Evolutionary conservation across 306 rosid genomes (phyloP).

Genomic region (Rubus idaeus): DNA sequence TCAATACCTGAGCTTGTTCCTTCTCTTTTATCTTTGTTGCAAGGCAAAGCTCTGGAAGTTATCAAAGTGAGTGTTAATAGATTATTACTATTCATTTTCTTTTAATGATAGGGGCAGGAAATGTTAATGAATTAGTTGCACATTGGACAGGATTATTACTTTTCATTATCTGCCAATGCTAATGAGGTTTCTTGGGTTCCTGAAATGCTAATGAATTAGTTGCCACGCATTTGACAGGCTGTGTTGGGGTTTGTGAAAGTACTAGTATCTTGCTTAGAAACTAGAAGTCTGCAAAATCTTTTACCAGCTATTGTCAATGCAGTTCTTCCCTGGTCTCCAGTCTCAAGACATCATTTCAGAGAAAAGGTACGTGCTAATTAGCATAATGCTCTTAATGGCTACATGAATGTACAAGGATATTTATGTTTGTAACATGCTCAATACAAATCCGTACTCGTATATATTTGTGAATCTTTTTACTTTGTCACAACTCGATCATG

Average conservation of each 20-base stretch:
- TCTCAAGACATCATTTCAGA: slow-evolving; percentile 82
- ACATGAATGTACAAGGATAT: not conserved
- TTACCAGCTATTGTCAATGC: slow-evolving; percentile 56
- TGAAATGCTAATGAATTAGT: slow-evolving; percentile 6
- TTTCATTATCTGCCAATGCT: too few relatives aligned
- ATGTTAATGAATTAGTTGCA: slow-evolving; percentile 6
- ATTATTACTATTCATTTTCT: not conserved
- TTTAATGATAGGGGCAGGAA: too few relatives aligned
- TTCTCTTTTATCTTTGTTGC: slow-evolving; percentile 75
- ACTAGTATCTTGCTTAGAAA: slow-evolving; percentile 66
- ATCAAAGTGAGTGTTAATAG: slow-evolving; percentile 57
- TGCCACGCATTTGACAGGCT: slow-evolving; percentile 61
- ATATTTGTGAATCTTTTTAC: not conserved
- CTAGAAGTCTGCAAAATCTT: slow-evolving; percentile 58
- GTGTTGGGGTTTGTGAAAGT: slow-evolving; percentile 94
- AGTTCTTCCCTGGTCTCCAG: slow-evolving; percentile 76
- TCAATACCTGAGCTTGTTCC: slow-evolving; percentile 71
- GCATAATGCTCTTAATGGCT: not conserved
- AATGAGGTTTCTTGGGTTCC: too few relatives aligned
- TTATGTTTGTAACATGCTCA: not conserved
- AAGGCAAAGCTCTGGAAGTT: slow-evolving; percentile 72
- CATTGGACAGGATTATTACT: too few relatives aligned
- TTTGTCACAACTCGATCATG: not conserved
- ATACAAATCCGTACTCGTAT: not conserved
- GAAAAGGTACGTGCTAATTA: slow-evolving; percentile 59